These are phyloP conservation scores for Ilex paraguariensis DNA, from an alignment of 305 asterid species.

Conservation along the genomic window DNA sequence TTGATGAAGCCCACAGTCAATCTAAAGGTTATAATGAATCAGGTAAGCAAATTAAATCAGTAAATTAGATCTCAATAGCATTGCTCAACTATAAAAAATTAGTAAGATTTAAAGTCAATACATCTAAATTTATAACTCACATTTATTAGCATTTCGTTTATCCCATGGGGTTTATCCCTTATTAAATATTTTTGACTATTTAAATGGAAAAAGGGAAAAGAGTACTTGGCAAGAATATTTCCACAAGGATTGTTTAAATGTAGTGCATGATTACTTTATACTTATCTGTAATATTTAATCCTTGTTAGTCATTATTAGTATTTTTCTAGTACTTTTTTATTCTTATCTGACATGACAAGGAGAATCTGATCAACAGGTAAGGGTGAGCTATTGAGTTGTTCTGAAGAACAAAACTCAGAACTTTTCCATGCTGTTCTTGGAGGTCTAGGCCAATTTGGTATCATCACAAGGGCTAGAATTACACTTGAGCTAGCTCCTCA, in stretches of 20 bases:
- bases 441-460: constrained; percentile 83
- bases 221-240: constrained; percentile 19
- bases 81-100: too few species aligned
- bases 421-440: constrained; percentile 74
- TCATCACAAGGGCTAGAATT: constrained; percentile 75
- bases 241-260: constrained; percentile 43
- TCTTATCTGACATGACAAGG: not conserved
- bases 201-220: too few species aligned
- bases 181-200: too few species aligned
- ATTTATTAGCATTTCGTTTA: too few species aligned
- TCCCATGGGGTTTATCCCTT: too few species aligned
- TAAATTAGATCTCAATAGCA: too few species aligned
- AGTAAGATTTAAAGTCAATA: too few species aligned
- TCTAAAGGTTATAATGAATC: too few species aligned
- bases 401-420: constrained; percentile 44
- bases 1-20: too few species aligned
- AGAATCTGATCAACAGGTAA: constrained; percentile 42
- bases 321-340: not conserved
- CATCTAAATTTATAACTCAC: too few species aligned
- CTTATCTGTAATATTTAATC: constrained; percentile 1
- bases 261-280: constrained; percentile 13
- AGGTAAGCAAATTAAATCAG: too few species aligned
- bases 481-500: constrained; percentile 75
- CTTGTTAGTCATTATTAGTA: too few species aligned
- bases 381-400: constrained; percentile 67